Base-by-base conservation (phyloP, 495 filamentous ascomycete species). In the Penicillium chermesinum region DNA sequence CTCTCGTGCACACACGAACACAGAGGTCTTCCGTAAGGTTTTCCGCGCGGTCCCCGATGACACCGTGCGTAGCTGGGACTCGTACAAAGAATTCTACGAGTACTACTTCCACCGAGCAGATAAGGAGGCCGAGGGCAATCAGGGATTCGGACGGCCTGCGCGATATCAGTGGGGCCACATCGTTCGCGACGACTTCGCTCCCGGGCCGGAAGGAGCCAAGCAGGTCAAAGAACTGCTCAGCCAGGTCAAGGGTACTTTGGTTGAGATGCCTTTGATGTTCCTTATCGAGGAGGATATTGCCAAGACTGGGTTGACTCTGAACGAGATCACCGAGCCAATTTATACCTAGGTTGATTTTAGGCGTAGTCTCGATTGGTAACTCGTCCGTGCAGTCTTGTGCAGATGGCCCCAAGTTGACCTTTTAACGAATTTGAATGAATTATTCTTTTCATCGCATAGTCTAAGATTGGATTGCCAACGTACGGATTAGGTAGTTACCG, bases 201-300 rank as follows among this genome's bases (percentile, higher is more conserved):
- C 57, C 55, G 83, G 82, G 3, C 65, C 69, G 1, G 66, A 79
- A 71, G 91, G 69, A 14, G 69, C 82, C 18, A 62, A 60, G 27
- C 86, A 93, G 72, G 76, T 97, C 33, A 97, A 97, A 75, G 88
- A 88, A 27, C 73, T 82, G 66, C 67, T 97, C 46, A 80, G 78
- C 45, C 75, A 77, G 41, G 76, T 96, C 12, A 83, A 83, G 53
- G 91, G 91, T 0, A 88, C 80, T 12, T 59, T 96, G 36, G 89
- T 96, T 17, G 86, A 95, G 73, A 96, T 96, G 91, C 89, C 91
- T 41, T 70, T 97, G 56, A 73, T 87, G 53, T 97, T 97, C 67
- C 66, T 97, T 63, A 83, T 83, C 56, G 87, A 89, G 19, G 80
- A 88, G 64, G 89, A 96, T 69, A 79, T 97, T 62, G 91, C 91